Conservation (phyloP, 495 filamentous ascomycete genomes). For the Xylaria curta region DNA sequence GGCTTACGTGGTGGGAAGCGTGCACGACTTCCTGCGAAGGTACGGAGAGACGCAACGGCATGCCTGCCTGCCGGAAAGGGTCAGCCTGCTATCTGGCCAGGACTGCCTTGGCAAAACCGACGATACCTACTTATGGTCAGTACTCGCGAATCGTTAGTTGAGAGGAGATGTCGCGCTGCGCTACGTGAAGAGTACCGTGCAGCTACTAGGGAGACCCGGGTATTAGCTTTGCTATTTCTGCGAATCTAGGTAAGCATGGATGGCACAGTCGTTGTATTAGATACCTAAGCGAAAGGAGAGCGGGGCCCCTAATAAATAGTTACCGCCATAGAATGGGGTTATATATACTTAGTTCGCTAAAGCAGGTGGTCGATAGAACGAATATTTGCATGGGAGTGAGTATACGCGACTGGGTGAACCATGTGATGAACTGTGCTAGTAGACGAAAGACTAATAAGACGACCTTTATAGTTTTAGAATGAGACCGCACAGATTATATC, state of each 20-base stretch:
- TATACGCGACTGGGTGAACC: neutral
- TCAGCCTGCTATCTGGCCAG: neutral
- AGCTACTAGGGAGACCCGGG: neutral
- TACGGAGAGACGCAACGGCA: neutral
- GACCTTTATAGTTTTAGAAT: neutral
- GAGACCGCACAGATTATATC: neutral
- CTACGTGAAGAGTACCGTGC: neutral
- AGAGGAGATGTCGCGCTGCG: neutral
- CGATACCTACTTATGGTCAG: neutral
- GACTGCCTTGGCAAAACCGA: neutral
- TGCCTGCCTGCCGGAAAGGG: neutral
- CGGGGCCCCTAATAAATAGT: constrained; percentile 3
- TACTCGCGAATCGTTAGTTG: neutral
- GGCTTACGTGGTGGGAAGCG: constrained; percentile 14
- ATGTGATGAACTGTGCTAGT: neutral
- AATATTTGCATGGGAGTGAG: neutral
- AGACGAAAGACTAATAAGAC: neutral
- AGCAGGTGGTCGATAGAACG: neutral
- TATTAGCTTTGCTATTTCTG: neutral
- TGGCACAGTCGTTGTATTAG: neutral
- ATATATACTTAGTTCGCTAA: neutral
- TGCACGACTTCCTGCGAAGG: neutral
- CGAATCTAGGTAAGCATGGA: neutral
- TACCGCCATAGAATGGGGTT: neutral
- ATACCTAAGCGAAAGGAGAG: neutral